Conservation (phyloP, 1,284 basidiomycete species). For the Trichosporon coremiiforme region DNA sequence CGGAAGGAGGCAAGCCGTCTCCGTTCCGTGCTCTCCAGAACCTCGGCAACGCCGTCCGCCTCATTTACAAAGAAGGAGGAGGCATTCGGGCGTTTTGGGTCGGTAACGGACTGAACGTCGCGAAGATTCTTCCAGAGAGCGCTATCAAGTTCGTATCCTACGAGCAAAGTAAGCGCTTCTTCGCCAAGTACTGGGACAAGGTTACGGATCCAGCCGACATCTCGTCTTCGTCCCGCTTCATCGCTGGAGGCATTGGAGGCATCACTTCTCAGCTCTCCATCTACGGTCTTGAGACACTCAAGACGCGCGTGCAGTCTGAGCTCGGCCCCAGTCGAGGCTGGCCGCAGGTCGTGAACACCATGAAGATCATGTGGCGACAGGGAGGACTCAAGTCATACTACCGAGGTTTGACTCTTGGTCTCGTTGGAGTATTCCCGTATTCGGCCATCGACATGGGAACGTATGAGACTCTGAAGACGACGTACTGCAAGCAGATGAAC, state of each 20-base stretch:
- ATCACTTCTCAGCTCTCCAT: conserved; percentile 83
- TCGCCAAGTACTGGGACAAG: conserved; percentile 87
- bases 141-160: conserved; percentile 98
- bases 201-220: conserved; percentile 89
- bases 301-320: conserved; percentile 93
- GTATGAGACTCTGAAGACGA: conserved; percentile 84
- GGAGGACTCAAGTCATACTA: conserved; percentile 86
- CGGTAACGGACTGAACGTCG: conserved; percentile 62
- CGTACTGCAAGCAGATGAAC: conserved; percentile 75
- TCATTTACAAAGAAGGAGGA: conserved; percentile 82
- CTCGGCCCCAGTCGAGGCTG: conserved; percentile 64
- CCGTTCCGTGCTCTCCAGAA: conserved; percentile 52
- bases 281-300: conserved; percentile 57
- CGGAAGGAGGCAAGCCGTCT: conserved; percentile 48
- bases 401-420: conserved; percentile 82
- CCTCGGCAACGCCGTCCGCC: conserved; percentile 70
- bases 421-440: conserved; percentile 86
- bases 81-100: conserved; percentile 90
- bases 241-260: conserved; percentile 94
- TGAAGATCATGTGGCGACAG: conserved; percentile 69
- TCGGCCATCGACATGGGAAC: conserved; percentile 93
- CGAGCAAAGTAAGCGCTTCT: conserved; percentile 91
- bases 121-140: conserved; percentile 95
- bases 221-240: conserved; percentile 85
- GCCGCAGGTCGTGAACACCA: conserved; percentile 64